Base-by-base conservation (phyloP, 768 basidiomycete genomes). In the Amanita pallidorosea region DNA sequence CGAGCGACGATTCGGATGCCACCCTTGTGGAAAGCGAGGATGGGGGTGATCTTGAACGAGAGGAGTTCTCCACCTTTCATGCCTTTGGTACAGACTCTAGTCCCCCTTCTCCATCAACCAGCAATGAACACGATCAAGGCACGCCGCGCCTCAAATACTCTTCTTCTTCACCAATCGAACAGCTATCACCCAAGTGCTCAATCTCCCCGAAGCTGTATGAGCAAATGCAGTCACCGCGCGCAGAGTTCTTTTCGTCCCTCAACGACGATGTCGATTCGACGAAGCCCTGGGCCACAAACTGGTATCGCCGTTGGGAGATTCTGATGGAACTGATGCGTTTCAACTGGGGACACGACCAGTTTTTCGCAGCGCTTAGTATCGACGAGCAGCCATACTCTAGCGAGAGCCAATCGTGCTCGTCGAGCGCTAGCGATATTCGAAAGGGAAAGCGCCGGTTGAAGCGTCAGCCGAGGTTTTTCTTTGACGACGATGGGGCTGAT, bases 301-400 rank as follows among this genome's bases (percentile, higher is more conserved):
- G 77, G 76, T 74, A 78, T 54, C 67, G 66, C 25, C 75, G 76
- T 50, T 80, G 77, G 75, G 72, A 78, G 51, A 47, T 80, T 42
- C 65, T 81, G 43, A 55, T 73, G 42, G 68, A 72, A 50, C 65
- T 80, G 3, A 67, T 70, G 18, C 49, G 49, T 25, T 42, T 42
- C 17, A 49, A 49, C 18, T 49, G 49, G 49, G 49, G 37, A 4
- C 49, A 49, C 7, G 36, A 38, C 12, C 49, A 34, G 31, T 18
- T 42, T 20, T 49, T 42, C 8, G 25, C 40, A 2, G 38, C 49
- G 15, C 40, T 49, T 18, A 34, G 49, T 20, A 18, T 49, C 27
- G 20, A 49, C 8, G 40, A 49, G 27, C 40, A 42, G 7, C 49
- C 8, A n/a, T 49, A 41, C 20, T 12, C 23, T 27, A n/a, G 6